Percentiles rank a stretch among this genome's conserved stretches.
These are phyloP conservation scores for Yamadazyma oceani DNA, from an alignment of 1,139 yeast genomes.

Conservation along the genomic window DNA sequence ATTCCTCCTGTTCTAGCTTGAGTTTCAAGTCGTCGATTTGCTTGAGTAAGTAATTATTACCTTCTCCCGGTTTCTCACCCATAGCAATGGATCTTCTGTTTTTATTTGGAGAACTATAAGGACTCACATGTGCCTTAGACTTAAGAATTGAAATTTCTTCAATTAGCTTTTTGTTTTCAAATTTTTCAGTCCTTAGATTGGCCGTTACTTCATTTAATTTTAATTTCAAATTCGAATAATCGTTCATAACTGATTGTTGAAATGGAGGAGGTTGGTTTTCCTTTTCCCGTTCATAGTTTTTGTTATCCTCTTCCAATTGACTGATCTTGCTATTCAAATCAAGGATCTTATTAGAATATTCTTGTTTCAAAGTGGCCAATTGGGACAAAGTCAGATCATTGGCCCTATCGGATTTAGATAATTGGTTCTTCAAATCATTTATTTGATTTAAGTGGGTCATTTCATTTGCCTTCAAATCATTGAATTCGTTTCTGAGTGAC, in stretches of 20 bases:
- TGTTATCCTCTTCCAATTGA: conserved; percentile 20
- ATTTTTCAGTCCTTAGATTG: conserved; percentile 48
- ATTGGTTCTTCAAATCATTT: conserved; percentile 13
- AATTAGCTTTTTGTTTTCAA: conserved; percentile 53
- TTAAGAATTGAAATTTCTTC: conserved; percentile 62
- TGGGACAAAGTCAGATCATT: conserved; percentile 16
- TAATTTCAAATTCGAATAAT: conserved; percentile 50
- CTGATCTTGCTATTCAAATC: conserved; percentile 25
- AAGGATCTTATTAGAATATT: conserved; percentile 28
- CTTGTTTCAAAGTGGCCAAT: conserved; percentile 16
- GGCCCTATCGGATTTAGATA: conserved; percentile 8
- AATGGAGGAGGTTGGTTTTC: conserved; percentile 38
- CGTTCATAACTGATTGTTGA: conserved; percentile 34
- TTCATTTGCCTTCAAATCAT: conserved; percentile 12
- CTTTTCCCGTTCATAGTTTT: conserved; percentile 28
- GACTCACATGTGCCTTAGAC: conserved; percentile 30
- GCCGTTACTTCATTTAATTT: conserved; percentile 56
- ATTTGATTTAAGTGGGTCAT: conserved; percentile 11
- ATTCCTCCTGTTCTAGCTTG: conserved; percentile 42
- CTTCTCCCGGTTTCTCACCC: conserved; percentile 31
- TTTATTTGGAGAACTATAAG: conserved; percentile 26
- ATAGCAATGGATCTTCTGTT: conserved; percentile 34
- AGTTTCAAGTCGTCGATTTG: conserved; percentile 39
- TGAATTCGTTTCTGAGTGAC: conserved; percentile 6
- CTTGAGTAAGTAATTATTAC: conserved; percentile 24